A percentile compares a stretch with the other conserved stretches of the same genome.
Evolutionary conservation across 495 filamentous ascomycete genomes (phyloP).

Genomic region (Hypoxylon cercidicola): DNA sequence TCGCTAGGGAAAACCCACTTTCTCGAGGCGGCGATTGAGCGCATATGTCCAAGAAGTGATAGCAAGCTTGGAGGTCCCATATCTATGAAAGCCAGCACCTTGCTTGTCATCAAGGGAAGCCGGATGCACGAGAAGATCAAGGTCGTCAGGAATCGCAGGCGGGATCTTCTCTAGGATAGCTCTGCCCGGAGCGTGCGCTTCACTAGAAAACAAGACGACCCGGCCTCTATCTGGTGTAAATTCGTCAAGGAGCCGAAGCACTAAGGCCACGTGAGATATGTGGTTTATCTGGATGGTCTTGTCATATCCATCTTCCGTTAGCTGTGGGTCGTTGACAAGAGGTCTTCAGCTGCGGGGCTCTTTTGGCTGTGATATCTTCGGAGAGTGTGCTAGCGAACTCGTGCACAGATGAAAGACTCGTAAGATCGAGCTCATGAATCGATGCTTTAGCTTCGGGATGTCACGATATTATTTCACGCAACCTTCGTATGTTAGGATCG

Average conservation of each 20-base stretch:
- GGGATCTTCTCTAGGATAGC: constrained; percentile 50
- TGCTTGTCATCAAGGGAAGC: constrained; percentile 23
- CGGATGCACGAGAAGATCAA: constrained; percentile 39
- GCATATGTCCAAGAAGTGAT: constrained; percentile 54
- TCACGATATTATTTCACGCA: constrained; percentile 47
- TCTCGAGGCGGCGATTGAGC: constrained; percentile 53
- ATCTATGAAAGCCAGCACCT: constrained; percentile 52
- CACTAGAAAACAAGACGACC: constrained; percentile 53
- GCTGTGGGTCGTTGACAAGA: constrained; percentile 47
- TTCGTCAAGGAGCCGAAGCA: constrained; percentile 44
- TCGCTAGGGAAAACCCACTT: constrained; percentile 32
- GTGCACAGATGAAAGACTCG: constrained; percentile 46
- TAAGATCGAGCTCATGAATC: constrained; percentile 55
- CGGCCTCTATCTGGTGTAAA: constrained; percentile 50
- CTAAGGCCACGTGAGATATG: too few relatives aligned
- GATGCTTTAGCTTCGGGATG: constrained; percentile 44
- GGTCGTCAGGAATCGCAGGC: constrained; percentile 36
- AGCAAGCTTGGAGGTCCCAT: constrained; percentile 55
- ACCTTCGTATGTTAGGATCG: constrained; percentile 55
- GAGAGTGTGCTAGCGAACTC: constrained; percentile 46
- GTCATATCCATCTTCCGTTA: constrained; percentile 56
- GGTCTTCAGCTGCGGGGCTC: constrained; percentile 46
- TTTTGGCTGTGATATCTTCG: constrained; percentile 42
- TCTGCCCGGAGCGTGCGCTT: constrained; percentile 51
- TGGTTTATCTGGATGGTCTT: constrained; percentile 54